phyloP scores from a whole-genome alignment of 192 early-diverging fungal genomes.

The Coemansia asiatica region DNA sequence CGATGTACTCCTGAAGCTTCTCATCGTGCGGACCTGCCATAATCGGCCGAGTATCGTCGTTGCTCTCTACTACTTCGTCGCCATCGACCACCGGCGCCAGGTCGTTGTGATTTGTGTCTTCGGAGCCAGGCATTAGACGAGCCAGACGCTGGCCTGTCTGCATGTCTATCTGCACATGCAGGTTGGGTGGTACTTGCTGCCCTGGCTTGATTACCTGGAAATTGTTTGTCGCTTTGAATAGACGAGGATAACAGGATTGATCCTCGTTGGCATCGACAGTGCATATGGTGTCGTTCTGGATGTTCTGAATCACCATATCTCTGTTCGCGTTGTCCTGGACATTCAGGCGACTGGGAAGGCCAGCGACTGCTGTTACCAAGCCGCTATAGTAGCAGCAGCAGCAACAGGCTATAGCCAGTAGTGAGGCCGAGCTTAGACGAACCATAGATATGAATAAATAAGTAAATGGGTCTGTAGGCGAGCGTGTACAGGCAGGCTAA shows the following conservation, averaged over 20 bases:
- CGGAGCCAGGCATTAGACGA: constrained; percentile 52
- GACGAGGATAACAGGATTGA: constrained; percentile 57
- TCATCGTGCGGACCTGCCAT: constrained; percentile 2
- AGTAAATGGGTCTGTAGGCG: not conserved
- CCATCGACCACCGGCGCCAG: constrained; percentile 7
- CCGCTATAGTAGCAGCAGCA: no score
- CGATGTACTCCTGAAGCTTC: constrained; percentile 35
- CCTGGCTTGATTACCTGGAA: constrained; percentile 61
- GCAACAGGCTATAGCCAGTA: constrained; percentile 1
- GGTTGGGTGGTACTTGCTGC: constrained; percentile 62
- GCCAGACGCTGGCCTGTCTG: constrained; percentile 59
- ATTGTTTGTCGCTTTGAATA: constrained; percentile 61
- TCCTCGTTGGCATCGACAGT: constrained; percentile 40
- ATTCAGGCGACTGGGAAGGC: not conserved
- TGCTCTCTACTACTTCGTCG: not conserved
- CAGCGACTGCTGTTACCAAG: not conserved
- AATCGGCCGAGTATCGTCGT: not conserved
- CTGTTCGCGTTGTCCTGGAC: not conserved
- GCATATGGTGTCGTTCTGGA: constrained; percentile 15
- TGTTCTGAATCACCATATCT: not conserved
- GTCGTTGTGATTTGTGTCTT: constrained; percentile 2
- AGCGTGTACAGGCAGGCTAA: not conserved
- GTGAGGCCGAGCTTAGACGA: constrained; percentile 1
- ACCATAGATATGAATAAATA: constrained; percentile 6
- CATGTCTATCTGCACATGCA: constrained; percentile 68